Base-by-base conservation (phyloP, 106 monocot genomes). In the Amphibolis antarctica region DNA sequence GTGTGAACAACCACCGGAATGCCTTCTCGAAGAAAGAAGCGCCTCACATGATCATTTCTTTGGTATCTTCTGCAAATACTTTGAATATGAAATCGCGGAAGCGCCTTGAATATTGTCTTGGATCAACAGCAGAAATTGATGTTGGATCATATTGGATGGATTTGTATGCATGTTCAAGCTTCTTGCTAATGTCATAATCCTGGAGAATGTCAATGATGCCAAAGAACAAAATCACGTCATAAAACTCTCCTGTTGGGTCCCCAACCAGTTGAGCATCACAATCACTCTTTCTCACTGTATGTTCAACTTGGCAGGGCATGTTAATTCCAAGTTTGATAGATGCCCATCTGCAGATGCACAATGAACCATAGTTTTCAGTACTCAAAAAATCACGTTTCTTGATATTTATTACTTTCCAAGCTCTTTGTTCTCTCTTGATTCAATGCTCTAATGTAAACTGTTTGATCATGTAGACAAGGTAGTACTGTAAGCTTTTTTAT, bases 141-240 rank as follows among this genome's bases (percentile, higher is more conserved):
- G 91, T 77, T 15, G 91, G 62, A 62, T 92, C 91, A 43, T 81
- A 81, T 42, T 86, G 86, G 44, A 86, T 64, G 10, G 91, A 86
- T 60, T 92, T 86, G 81, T 92, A 92, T 18, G 86, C 91, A 61
- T 92, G 91, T 69, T 92, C 91, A 0, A 92, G 83, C 30, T 92
- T 92, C 72, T 92, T 92, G 69, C 91, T 92, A 66, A 92, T 92
- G 68, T 92, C 91, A 59, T 92, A 92, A 74, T 92, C 91, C 73
- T 92, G 91, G 43, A 92, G 81, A 18, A 92, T 92, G 78, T 92
- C 91, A 4, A 92, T 92, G 71, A 92, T 86, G 5, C 91, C 91
- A 59, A 92, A 92, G 74, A 78, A 81, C 20, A 92, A 71, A 11
- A 86, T 42, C 5, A 86, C 86, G 25, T 81, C 81, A 14, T 79